Evolutionary conservation across 345 rosid genomes (phyloP), one percentile per base, ranked within the genome.

Genomic region (Moringa oleifera): DNA sequence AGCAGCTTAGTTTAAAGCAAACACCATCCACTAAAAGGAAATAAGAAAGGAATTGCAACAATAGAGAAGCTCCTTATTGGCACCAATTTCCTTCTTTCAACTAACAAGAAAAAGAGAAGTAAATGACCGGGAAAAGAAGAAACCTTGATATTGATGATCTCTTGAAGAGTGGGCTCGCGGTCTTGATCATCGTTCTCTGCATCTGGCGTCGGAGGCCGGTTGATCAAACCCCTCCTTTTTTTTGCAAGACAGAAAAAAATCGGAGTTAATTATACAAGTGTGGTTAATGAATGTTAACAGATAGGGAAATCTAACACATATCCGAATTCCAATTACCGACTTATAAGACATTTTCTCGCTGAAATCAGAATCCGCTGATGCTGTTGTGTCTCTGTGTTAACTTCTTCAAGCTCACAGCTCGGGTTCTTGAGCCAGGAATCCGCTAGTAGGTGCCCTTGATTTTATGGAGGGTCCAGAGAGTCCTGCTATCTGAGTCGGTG

Each of bases 61-160:
- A 2, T 51, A 51, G 13, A 51, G n/a, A 51, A 51, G 20, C 4
- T 6, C 15, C 15, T 7, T 51, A 51, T 51, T 21, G 1, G 4
- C 23, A 20, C 4, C 4, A 51, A 51, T 20, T 51, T n/a, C 23
- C 15, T 51, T 18, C n/a, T 1, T 41, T 41, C 6, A 5, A 11
- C 47, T 4, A 41, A 41, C 9, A 41, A 41, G 13, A 41, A 41
- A 15, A 41, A 41, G 33, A 28, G 3, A 28, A 8, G 33, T 28
- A 28, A 28, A 28, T 8, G 8, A 47, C 5, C 18, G 19, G 15
- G 18, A 58, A 33, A 17, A 7, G 2, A 49, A 46, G 58, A 20
- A 65, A 83, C 96, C 96, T 89, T 89, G 45, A 82, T 64, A 69
- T 76, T 82, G 61, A 89, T 81, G 20, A 72, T 73, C 73, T 89